Evolutionary conservation across 495 filamentous ascomycete species (phyloP).

Genomic region (Darksidea phi): DNA sequence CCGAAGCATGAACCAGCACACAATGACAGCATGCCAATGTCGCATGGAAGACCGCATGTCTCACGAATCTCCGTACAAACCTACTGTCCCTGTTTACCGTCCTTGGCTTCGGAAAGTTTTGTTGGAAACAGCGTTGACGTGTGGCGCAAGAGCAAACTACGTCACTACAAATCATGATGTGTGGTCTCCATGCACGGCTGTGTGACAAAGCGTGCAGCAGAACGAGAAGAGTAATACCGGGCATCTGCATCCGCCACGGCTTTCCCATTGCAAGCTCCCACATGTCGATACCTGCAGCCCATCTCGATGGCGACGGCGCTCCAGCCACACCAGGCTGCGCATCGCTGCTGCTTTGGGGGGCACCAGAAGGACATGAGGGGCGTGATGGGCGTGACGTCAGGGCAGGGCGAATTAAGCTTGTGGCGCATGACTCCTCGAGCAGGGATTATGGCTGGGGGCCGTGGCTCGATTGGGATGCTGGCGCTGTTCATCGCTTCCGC

Average conservation of each 20-base stretch:
- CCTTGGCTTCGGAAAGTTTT: too few relatives aligned
- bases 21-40: not conserved
- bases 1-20: not conserved
- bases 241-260: not conserved
- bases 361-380: too few relatives aligned
- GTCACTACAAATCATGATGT: too few relatives aligned
- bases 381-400: not conserved
- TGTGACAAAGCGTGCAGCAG: too few relatives aligned
- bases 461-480: not conserved
- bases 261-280: not conserved
- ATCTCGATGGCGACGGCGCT: slow-evolving; percentile 15
- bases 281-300: not conserved
- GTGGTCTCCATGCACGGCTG: too few relatives aligned
- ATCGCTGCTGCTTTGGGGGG: not conserved
- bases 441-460: not conserved
- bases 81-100: too few relatives aligned
- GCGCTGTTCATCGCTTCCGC: not conserved
- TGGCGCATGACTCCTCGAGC: slow-evolving; percentile 8
- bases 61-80: too few relatives aligned
- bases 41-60: not conserved
- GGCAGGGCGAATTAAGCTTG: slow-evolving; percentile 2
- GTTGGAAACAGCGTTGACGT: too few relatives aligned
- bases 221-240: not conserved
- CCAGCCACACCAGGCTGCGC: slow-evolving; percentile 11
- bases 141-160: too few relatives aligned